A percentile compares a stretch with the other conserved stretches of the same genome.
Evolutionary conservation across 2,329 filamentous ascomycete species (phyloP).

Genomic region (Tolypocladium amazonense): DNA sequence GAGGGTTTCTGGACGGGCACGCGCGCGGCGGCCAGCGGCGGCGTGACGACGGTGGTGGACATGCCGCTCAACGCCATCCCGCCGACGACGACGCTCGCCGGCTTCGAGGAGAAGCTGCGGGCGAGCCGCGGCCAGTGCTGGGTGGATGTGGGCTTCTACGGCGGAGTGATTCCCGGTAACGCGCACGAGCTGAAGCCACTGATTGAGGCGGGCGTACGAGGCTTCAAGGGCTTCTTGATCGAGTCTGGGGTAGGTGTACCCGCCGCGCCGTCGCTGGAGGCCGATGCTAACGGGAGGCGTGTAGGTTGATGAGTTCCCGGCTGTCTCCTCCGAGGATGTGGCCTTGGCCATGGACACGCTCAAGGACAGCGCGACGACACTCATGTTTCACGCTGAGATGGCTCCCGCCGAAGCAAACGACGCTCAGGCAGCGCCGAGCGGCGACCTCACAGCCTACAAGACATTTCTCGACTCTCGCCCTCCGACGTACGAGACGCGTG

Average conservation of each 20-base stretch:
- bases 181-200: slow-evolving; percentile 66
- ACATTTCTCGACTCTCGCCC: slow-evolving; percentile 91
- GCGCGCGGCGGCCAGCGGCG: slow-evolving; percentile 84
- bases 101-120: slow-evolving; percentile 73
- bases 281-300: neutral
- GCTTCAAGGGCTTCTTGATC: slow-evolving; percentile 97
- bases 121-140: slow-evolving; percentile 84
- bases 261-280: too few species aligned
- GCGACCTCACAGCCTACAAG: slow-evolving; percentile 66
- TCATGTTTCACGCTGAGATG: slow-evolving; percentile 99
- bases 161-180: slow-evolving; percentile 88
- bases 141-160: slow-evolving; percentile 98
- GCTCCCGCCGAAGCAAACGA: slow-evolving; percentile 71
- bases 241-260: slow-evolving; percentile 69
- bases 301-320: slow-evolving; percentile 90
- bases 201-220: slow-evolving; percentile 76
- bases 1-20: slow-evolving; percentile 96
- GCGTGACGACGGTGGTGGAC: slow-evolving; percentile 92
- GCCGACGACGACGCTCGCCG: slow-evolving; percentile 79
- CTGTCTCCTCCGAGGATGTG: slow-evolving; percentile 73
- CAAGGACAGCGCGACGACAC: slow-evolving; percentile 70
- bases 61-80: slow-evolving; percentile 98
- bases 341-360: slow-evolving; percentile 70
- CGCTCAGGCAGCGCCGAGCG: slow-evolving; percentile 18
- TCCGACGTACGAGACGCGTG: slow-evolving; percentile 81